Evolutionary conservation across 2,329 filamentous ascomycete species (phyloP), one percentile per base, ranked within the genome.

Genomic region (Colletotrichum phormii): DNA sequence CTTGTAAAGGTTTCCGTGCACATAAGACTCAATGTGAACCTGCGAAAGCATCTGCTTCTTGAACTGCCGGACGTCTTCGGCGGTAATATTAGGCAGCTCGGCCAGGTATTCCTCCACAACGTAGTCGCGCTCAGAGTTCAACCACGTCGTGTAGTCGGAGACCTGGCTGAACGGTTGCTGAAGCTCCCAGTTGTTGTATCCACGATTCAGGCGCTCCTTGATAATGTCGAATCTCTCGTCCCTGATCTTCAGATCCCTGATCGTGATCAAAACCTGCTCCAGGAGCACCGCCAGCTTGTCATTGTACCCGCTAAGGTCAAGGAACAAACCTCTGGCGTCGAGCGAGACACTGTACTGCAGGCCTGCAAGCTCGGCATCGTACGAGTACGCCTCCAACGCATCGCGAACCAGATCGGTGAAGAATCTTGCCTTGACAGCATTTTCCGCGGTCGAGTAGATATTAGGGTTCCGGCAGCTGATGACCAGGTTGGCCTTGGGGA

Each of bases 351-450:
- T 91, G 80, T 98, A 98, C 73, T 94, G 90, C 57, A 99, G 83
- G 0, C 97, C 97, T 8, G 97, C 95, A 72, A 99, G 89, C 79
- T 98, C 95, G 0, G 97, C 97, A 81, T 98, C 96, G 78, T 99
- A 99, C 0, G 95, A 94, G 81, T 98, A 98, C 80, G 98, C 95
- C 66, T 94, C 94, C 31, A 99, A 84, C 1, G 94, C 94, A 82
- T 99, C 97, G 67, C 93, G 89, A 18, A 99, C 94, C 22, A 98
- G 86, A 76, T 97, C 94, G 3, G 93, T 93, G 80, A 94, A 98
- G 5, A 99, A 83, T 70, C 90, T 91, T 2, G 93, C 90, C 79
- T 97, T 95, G 73, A 97, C 91, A 37, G 90, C 87, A 74, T 93
- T 95, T 69, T 93, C 91, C 1, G 95, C 93, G 5, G 94, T 95